Percentiles rank a stretch among this genome's conserved stretches.
phyloP scores from a whole-genome alignment of 192 early-diverging fungal species.

The Entomortierella chlamydospora region DNA sequence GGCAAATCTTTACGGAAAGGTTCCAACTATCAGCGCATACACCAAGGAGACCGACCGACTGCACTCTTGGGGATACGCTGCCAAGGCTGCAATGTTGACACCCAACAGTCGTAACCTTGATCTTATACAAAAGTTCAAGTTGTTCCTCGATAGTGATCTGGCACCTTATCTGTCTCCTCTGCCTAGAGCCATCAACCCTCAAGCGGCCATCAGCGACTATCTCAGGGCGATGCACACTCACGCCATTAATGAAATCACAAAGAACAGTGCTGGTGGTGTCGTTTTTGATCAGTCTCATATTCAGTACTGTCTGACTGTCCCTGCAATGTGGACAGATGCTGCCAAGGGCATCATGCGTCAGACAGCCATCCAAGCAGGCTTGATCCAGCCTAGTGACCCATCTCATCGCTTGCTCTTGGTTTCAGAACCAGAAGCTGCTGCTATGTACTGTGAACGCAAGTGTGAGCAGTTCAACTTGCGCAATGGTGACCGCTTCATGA shows the following conservation, averaged over 20 bases:
- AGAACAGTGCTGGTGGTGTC: constrained; percentile 57
- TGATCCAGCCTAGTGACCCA: constrained; percentile 57
- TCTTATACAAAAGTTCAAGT: constrained; percentile 57
- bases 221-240: constrained; percentile 54
- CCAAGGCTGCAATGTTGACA: constrained; percentile 43
- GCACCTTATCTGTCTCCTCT: constrained; percentile 54
- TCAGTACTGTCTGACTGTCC: constrained; percentile 61
- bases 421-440: constrained; percentile 66
- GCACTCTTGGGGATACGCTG: constrained; percentile 62
- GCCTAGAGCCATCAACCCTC: constrained; percentile 46
- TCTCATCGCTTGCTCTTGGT: constrained; percentile 61
- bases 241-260: constrained; percentile 51
- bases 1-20: constrained; percentile 59
- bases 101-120: constrained; percentile 51
- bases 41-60: constrained; percentile 47
- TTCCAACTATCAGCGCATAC: constrained; percentile 54
- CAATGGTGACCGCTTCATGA: constrained; percentile 54
- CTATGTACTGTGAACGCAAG: constrained; percentile 67
- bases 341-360: constrained; percentile 68
- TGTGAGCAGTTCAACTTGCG: constrained; percentile 57
- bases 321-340: constrained; percentile 66
- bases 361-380: constrained; percentile 65
- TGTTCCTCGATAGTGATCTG: constrained; percentile 52
- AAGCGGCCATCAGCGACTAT: constrained; percentile 48
- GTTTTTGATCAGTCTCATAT: constrained; percentile 39